phyloP scores from a whole-genome alignment of 352 stramenopile genomes.

The Phytophthora melonis region DNA sequence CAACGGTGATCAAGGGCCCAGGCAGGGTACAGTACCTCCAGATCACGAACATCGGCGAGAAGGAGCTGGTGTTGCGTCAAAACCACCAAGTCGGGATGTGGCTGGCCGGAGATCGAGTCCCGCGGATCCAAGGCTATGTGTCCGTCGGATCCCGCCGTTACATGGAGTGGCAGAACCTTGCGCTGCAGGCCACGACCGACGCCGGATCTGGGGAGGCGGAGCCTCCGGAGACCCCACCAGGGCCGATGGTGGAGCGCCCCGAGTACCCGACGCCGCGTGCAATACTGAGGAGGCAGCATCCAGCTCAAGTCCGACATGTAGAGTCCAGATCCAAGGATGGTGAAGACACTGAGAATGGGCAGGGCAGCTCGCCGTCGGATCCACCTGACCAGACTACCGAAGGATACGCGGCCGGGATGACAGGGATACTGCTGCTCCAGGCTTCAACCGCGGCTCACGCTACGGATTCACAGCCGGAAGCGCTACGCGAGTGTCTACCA shows the following conservation, averaged over 20 bases:
- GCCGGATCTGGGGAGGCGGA: not conserved
- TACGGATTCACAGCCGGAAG: too few species aligned
- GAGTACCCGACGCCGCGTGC: not conserved
- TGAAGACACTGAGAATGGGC: not conserved
- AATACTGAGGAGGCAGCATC: not conserved
- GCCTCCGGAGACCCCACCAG: not conserved
- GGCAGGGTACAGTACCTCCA: constrained; percentile 1
- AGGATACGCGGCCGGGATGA: not conserved
- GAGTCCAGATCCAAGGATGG: not conserved
- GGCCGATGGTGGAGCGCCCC: not conserved
- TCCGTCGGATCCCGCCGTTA: constrained; percentile 2
- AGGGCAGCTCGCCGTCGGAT: not conserved
- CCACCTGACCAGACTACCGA: not conserved
- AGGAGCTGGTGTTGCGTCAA: not conserved
- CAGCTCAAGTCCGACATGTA: not conserved
- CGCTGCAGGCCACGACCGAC: not conserved
- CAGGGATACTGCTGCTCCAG: too few species aligned
- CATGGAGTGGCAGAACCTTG: constrained; percentile 20
- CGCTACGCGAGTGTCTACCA: too few species aligned
- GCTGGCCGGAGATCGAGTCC: constrained; percentile 10
- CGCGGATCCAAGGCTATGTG: constrained; percentile 9
- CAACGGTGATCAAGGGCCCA: not conserved
- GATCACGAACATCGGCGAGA: constrained; percentile 10
- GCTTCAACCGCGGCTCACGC: too few species aligned
- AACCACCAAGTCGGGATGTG: constrained; percentile 11